Evolutionary conservation across 1,139 yeast species (phyloP), one percentile per base, ranked within the genome.

Genomic region (Diutina mesorugosa): DNA sequence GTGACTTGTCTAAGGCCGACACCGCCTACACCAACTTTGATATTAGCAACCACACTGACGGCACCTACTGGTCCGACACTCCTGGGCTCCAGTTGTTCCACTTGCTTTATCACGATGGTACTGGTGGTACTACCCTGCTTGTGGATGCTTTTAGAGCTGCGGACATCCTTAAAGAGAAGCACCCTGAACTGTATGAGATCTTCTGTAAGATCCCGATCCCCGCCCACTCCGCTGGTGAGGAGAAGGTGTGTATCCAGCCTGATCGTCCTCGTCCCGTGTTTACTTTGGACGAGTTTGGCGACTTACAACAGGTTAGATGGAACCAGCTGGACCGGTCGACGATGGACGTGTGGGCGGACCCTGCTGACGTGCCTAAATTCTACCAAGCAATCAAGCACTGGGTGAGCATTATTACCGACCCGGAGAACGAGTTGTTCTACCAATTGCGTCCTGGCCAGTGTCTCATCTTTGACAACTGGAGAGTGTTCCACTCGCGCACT

Each of bases 201-300:
- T 72, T 86, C 56, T 72, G 83, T 9, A 68, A 69, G 32, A 71
- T 79, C 41, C 80, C 81, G 9, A 73, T 86, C 18, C 86, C 87
- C n/a, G 89, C 89, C 28, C 91, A 86, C 66, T 81, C 87, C 32
- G 88, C 90, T 1, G 93, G 93, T 14, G 91, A 86, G 64, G 84
- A 77, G 56, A 77, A 73, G 57, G 87, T 83, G 26, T 81, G 87
- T 64, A 83, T 84, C 57, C 84, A 81, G 61, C 88, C 87, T 1
- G 81, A 80, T 56, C 71, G 77, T 48, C 77, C 84, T 0, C 81
- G 76, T 62, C 89, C 90, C 1, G 76, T 85, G 1, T 80, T 86
- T 66, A 81, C 79, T 61, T 79, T 83, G 60, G 81, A 83, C 63
- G 67, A 69, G 4, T 65, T 73, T 2, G 86, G 85, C 0, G 72